Percentiles rank a stretch among this genome's conserved stretches.
These are phyloP conservation scores for Rhodotorula kratochvilovae DNA, from an alignment of 768 basidiomycete species.

Conservation along the genomic window DNA sequence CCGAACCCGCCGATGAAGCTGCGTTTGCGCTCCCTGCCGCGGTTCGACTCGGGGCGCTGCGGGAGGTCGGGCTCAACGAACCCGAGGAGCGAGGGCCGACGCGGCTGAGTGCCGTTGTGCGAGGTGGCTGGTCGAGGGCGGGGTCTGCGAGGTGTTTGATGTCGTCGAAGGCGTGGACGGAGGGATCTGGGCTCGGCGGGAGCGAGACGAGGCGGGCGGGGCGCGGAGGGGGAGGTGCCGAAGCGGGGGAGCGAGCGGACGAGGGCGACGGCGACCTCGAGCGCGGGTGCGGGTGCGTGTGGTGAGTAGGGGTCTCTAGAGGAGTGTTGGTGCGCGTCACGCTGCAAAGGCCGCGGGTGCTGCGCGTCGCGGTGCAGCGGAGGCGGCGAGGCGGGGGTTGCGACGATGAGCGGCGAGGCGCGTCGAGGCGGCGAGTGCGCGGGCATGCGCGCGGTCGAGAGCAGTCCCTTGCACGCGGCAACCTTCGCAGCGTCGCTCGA, in stretches of 20 bases:
- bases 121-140: not conserved
- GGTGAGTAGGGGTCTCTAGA: too few relatives aligned
- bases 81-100: not conserved
- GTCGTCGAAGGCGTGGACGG: not conserved
- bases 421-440: not conserved
- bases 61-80: constrained; percentile 1
- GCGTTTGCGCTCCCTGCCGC: not conserved
- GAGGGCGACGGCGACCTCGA: constrained; percentile 1
- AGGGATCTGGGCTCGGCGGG: not conserved
- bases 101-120: not conserved
- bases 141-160: not conserved
- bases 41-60: not conserved
- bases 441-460: not conserved
- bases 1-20: constrained; percentile 15
- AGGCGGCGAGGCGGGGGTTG: constrained; percentile 1
- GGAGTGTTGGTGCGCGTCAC: not conserved
- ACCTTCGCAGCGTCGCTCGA: too few relatives aligned
- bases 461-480: not conserved
- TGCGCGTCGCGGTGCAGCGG: too few relatives aligned
- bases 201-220: not conserved
- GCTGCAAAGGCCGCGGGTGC: too few relatives aligned
- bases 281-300: not conserved
- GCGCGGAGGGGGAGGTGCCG: not conserved
- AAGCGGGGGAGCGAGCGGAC: not conserved
- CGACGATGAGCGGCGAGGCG: not conserved